Evolutionary conservation across 2,329 filamentous ascomycete genomes (phyloP).

Genomic region (Microsporum audouinii): DNA sequence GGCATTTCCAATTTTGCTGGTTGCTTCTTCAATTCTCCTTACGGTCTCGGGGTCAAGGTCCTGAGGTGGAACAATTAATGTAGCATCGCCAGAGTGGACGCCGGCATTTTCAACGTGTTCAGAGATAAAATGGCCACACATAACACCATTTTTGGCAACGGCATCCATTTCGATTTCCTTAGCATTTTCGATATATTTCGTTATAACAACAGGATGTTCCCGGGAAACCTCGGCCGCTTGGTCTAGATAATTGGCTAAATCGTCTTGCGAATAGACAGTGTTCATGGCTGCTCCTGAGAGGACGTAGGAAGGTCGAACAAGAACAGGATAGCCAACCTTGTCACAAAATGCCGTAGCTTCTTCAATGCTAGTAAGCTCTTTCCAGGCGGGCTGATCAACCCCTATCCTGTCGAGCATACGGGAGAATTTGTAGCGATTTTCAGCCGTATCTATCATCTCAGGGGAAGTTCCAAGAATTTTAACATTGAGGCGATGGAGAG

Average conservation of each 20-base stretch:
- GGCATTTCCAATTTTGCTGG: constrained; percentile 84
- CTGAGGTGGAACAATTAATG: constrained; percentile 85
- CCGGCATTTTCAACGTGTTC: constrained; percentile 98
- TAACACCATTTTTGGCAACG: constrained; percentile 76
- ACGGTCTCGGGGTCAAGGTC: constrained; percentile 86
- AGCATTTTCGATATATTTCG: constrained; percentile 98
- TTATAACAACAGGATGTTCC: constrained; percentile 95
- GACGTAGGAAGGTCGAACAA: constrained; percentile 93
- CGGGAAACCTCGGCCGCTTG: constrained; percentile 89
- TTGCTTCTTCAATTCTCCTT: constrained; percentile 82
- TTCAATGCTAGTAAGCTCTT: constrained; percentile 88
- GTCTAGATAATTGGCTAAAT: constrained; percentile 74
- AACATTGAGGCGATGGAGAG: constrained; percentile 76
- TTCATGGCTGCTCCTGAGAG: constrained; percentile 98
- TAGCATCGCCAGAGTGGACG: constrained; percentile 96
- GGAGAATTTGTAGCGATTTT: constrained; percentile 98
- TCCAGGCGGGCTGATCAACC: constrained; percentile 96
- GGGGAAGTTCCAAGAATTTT: constrained; percentile 91
- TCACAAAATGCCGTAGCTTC: constrained; percentile 82
- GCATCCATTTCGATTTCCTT: constrained; percentile 99
- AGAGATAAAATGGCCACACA: constrained; percentile 93
- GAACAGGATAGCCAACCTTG: constrained; percentile 79
- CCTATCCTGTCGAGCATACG: constrained; percentile 91
- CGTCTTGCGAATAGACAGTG: constrained; percentile 92
- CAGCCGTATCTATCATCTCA: constrained; percentile 96